Conservation (phyloP, 2,329 filamentous ascomycete species). For the Chaetomium strumarium region DNA sequence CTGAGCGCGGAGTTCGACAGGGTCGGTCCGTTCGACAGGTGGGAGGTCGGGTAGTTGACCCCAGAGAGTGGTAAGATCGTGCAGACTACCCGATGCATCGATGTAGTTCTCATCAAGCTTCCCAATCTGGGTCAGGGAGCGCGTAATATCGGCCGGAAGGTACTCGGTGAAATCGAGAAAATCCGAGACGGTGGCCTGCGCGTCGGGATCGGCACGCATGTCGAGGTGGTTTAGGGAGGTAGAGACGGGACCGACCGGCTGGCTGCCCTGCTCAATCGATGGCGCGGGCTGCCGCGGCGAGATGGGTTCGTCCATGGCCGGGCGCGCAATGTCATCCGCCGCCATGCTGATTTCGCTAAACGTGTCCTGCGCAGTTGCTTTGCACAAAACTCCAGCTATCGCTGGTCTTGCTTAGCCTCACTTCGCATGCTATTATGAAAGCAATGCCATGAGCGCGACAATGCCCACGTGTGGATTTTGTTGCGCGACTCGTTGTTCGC, state of each 20-base stretch:
- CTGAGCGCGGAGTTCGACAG: conserved; percentile 49
- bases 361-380: not conserved
- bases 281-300: conserved; percentile 33
- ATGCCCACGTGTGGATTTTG: not conserved
- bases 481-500: not conserved
- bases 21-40: conserved; percentile 41
- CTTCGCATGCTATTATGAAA: not conserved
- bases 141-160: conserved; percentile 59
- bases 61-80: conserved; percentile 54
- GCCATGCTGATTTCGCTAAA: conserved; percentile 10
- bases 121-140: conserved; percentile 59
- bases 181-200: conserved; percentile 63
- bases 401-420: not conserved
- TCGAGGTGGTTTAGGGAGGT: conserved; percentile 40
- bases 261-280: conserved; percentile 31
- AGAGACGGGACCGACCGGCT: conserved; percentile 27
- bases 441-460: not conserved
- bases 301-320: conserved; percentile 29
- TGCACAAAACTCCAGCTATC: not conserved
- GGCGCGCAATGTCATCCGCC: conserved; percentile 11
- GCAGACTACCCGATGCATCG: conserved; percentile 48
- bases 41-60: conserved; percentile 47
- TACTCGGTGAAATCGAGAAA: conserved; percentile 67
- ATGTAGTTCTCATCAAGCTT: conserved; percentile 56
- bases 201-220: conserved; percentile 57